Evolutionary conservation across 306 rosid species (phyloP).

Genomic region (Cicer arietinum): DNA sequence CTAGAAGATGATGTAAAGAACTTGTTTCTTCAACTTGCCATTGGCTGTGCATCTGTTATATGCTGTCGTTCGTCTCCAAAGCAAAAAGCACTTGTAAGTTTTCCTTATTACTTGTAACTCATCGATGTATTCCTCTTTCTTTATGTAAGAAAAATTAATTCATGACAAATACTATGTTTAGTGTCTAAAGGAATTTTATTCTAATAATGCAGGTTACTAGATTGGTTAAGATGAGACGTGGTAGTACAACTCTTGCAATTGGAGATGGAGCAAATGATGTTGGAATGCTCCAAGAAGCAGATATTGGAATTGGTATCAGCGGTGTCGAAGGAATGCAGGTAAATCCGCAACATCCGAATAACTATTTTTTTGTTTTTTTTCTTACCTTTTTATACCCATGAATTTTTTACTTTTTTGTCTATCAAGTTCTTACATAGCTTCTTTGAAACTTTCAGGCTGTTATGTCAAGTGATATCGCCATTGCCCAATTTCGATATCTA

Average conservation of each 20-base stretch:
- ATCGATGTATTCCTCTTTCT: slow-evolving; percentile 13
- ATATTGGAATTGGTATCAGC: slow-evolving; percentile 93
- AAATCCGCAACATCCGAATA: slow-evolving; percentile 39
- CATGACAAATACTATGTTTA: slow-evolving; percentile 20
- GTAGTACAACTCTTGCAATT: slow-evolving; percentile 84
- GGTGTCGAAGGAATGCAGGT: slow-evolving; percentile 99
- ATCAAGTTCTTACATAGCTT: slow-evolving; percentile 22
- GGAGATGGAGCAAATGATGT: slow-evolving; percentile 99
- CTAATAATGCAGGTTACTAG: slow-evolving; percentile 70
- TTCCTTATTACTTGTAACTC: background rate
- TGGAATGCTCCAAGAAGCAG: slow-evolving; percentile 99
- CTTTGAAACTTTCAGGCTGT: slow-evolving; percentile 72
- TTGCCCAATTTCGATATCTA: slow-evolving; percentile 88
- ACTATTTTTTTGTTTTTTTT: background rate
- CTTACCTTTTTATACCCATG: background rate
- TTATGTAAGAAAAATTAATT: slow-evolving; percentile 4
- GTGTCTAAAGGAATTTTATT: slow-evolving; percentile 28
- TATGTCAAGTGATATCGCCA: slow-evolving; percentile 97
- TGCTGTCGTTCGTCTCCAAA: slow-evolving; percentile 99
- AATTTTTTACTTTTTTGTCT: background rate
- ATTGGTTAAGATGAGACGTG: slow-evolving; percentile 74
- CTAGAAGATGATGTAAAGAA: slow-evolving; percentile 83
- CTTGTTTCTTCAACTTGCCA: slow-evolving; percentile 80
- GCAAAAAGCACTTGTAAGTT: slow-evolving; percentile 93
- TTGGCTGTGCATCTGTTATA: slow-evolving; percentile 96